These are phyloP conservation scores for Fagopyrum homotropicum DNA, from an alignment of 148 eudicot species.

Conservation along the genomic window DNA sequence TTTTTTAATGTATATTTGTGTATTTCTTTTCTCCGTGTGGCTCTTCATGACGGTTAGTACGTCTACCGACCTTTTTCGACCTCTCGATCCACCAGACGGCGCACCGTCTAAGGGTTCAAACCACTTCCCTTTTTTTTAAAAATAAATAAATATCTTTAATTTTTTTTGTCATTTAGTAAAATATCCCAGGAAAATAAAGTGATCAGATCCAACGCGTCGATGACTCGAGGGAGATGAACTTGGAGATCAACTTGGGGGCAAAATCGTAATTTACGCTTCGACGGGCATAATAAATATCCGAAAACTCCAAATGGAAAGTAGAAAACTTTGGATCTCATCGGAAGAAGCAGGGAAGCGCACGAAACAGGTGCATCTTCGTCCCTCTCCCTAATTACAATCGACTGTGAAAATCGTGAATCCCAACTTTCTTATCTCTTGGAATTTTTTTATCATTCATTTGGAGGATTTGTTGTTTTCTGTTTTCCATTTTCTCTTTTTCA, in stretches of 20 bases:
- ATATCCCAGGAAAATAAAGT: too few relatives aligned
- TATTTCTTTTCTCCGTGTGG: too few relatives aligned
- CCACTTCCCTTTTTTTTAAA: too few relatives aligned
- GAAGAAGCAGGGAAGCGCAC: background rate
- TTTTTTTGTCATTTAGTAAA: too few relatives aligned
- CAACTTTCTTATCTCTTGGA: background rate
- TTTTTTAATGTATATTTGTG: too few relatives aligned
- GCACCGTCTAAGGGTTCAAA: too few relatives aligned
- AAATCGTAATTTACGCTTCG: background rate
- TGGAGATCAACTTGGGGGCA: background rate
- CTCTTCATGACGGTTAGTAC: too few relatives aligned
- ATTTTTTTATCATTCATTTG: background rate
- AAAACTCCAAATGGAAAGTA: background rate
- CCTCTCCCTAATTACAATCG: background rate
- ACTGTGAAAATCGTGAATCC: background rate
- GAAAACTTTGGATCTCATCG: background rate
- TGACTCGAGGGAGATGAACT: background rate
- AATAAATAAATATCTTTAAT: too few relatives aligned
- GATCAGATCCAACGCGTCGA: too few relatives aligned
- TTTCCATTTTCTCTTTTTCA: too few relatives aligned
- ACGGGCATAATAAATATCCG: background rate
- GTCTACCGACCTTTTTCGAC: too few relatives aligned
- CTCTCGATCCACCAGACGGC: too few relatives aligned
- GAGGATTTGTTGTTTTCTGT: background rate
- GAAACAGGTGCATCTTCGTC: conserved; percentile 5